A percentile compares a stretch with the other conserved stretches of the same genome.
These are phyloP conservation scores for Cryphonectria radicalis DNA, from an alignment of 2,329 filamentous ascomycete species.

Conservation along the genomic window DNA sequence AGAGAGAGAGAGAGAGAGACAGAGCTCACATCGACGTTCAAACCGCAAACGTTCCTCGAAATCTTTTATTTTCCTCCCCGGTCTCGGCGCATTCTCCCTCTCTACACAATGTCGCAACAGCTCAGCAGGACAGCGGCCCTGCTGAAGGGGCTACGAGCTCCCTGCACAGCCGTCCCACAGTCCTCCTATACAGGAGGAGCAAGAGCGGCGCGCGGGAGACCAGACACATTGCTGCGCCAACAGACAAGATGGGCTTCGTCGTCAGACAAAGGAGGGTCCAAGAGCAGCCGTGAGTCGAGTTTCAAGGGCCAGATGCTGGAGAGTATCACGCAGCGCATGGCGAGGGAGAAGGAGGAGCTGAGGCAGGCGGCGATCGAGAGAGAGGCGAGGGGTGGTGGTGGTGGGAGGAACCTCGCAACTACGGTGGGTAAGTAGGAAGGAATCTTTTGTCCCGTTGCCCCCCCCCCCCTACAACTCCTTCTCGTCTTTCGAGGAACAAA, in stretches of 20 bases:
- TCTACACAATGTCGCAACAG: slow-evolving; percentile 28
- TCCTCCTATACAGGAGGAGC: background rate
- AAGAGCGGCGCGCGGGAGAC: slow-evolving; percentile 15
- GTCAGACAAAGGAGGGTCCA: slow-evolving; percentile 12
- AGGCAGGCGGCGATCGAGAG: slow-evolving; percentile 47
- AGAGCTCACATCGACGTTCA: background rate
- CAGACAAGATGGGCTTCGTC: slow-evolving; percentile 27
- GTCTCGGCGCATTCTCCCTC: background rate
- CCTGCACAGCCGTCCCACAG: background rate
- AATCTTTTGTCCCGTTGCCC: no score
- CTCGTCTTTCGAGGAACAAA: background rate
- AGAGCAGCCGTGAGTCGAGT: slow-evolving; percentile 31
- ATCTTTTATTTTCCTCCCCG: background rate
- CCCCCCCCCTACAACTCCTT: no score
- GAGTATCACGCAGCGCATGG: slow-evolving; percentile 54
- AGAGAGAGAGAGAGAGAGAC: background rate
- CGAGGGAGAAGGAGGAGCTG: slow-evolving; percentile 52
- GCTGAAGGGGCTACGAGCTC: slow-evolving; percentile 14
- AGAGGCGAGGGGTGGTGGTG: slow-evolving; percentile 40
- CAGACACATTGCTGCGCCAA: slow-evolving; percentile 1
- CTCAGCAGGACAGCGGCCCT: slow-evolving; percentile 27
- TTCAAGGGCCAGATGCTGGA: slow-evolving; percentile 61
- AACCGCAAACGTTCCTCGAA: background rate
- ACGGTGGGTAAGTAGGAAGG: slow-evolving; percentile 49
- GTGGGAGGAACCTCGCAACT: slow-evolving; percentile 48